These are phyloP conservation scores for Potentilla sterilis DNA, from an alignment of 306 rosid species.

Conservation along the genomic window DNA sequence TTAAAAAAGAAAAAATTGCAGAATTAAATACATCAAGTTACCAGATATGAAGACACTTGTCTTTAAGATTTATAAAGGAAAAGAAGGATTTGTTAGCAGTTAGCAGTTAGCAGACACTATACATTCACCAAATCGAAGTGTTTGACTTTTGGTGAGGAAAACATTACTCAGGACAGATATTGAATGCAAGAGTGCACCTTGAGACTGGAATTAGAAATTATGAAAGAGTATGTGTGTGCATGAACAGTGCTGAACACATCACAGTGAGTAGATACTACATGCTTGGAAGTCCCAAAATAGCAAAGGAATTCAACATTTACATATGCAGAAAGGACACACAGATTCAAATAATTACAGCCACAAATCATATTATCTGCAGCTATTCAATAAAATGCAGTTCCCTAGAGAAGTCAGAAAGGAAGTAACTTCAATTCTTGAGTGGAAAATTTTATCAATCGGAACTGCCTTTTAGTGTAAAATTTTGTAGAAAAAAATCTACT, in stretches of 20 bases:
- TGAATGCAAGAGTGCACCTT: background rate
- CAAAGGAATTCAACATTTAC: background rate
- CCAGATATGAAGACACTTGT: background rate
- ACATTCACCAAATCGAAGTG: background rate
- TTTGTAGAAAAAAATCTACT: too few species aligned
- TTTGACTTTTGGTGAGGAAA: background rate
- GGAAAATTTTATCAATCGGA: background rate
- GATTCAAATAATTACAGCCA: background rate
- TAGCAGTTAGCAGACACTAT: background rate
- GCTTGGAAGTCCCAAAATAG: background rate
- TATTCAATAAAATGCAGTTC: background rate
- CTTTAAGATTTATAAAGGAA: background rate
- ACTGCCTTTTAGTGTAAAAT: background rate
- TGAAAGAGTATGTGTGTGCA: background rate
- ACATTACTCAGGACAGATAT: background rate
- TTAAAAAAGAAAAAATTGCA: constrained; percentile 41
- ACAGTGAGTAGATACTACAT: background rate
- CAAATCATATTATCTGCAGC: background rate
- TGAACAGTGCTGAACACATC: background rate
- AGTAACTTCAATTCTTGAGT: background rate
- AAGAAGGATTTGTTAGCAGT: background rate
- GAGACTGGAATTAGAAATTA: background rate
- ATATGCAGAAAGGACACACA: background rate
- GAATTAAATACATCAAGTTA: constrained; percentile 20
- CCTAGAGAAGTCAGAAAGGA: background rate